A percentile compares a stretch with the other conserved stretches of the same genome.
Evolutionary conservation across 768 basidiomycete species (phyloP).

Genomic region (Podaxis sp.): DNA sequence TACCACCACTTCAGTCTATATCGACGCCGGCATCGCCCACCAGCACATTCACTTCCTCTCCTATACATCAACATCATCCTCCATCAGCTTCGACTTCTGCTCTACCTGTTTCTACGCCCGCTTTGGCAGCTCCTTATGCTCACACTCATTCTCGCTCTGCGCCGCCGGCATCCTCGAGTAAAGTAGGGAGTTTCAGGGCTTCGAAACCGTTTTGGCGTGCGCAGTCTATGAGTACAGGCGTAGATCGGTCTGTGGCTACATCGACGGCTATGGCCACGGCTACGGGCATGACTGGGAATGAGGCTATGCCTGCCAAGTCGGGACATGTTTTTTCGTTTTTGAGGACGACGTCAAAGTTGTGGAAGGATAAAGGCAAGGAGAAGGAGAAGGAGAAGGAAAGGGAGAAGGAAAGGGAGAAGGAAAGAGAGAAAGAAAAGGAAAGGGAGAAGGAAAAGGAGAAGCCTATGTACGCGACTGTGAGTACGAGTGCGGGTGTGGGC

Average conservation of each 20-base stretch:
- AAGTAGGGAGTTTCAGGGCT: no score
- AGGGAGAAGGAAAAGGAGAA: not conserved
- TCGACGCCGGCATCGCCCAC: conserved; percentile 3
- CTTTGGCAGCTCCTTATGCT: no score
- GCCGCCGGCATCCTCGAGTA: no score
- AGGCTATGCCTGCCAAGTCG: no score
- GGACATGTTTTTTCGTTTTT: not conserved
- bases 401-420: not conserved
- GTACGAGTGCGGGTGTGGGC: not conserved
- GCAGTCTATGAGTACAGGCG: not conserved
- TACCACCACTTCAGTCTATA: not conserved
- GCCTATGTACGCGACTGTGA: not conserved
- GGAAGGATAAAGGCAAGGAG: not conserved
- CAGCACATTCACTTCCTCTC: not conserved
- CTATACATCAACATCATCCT: not conserved
- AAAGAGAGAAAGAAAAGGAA: not conserved
- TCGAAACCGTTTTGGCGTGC: not conserved
- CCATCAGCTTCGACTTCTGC: conserved; percentile 5
- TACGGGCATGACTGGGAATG: not conserved
- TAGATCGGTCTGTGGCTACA: no score
- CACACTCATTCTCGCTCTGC: no score
- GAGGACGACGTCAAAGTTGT: not conserved
- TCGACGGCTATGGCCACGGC: no score
- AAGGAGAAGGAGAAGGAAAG: not conserved
- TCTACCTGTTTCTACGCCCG: not conserved